These are phyloP conservation scores for Xerophyta viscosa DNA, from an alignment of 106 monocot species.

Conservation along the genomic window DNA sequence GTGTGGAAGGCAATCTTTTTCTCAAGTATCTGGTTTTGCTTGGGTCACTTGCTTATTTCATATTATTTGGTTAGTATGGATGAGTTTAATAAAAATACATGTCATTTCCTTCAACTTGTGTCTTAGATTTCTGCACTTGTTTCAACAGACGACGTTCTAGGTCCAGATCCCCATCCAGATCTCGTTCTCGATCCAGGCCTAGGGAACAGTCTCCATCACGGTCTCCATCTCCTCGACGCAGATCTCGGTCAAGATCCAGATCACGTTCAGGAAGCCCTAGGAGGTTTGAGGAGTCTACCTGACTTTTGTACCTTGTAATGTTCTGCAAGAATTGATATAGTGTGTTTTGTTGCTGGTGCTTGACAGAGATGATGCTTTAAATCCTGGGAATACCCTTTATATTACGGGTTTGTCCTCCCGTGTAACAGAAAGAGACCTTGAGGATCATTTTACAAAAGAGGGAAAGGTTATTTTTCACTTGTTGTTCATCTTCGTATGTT, in stretches of 20 bases:
- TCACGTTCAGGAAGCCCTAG: slow-evolving; percentile 37
- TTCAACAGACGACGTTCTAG: slow-evolving; percentile 8
- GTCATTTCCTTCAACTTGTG: too few species aligned
- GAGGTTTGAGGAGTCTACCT: slow-evolving; percentile 12
- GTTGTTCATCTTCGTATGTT: neutral
- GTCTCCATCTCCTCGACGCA: slow-evolving; percentile 24
- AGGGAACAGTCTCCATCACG: too few species aligned
- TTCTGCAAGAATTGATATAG: neutral
- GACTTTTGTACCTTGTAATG: neutral
- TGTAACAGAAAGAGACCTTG: slow-evolving; percentile 74
- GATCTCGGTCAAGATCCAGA: slow-evolving; percentile 34
- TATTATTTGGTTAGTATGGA: too few species aligned
- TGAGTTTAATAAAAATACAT: too few species aligned
- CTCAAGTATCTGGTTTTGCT: too few species aligned
- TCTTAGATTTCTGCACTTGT: neutral
- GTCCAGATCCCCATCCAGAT: slow-evolving; percentile 23
- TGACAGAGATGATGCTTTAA: slow-evolving; percentile 21
- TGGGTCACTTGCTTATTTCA: too few species aligned
- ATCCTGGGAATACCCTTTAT: slow-evolving; percentile 87
- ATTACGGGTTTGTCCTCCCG: slow-evolving; percentile 89
- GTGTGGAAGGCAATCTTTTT: too few species aligned
- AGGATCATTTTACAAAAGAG: slow-evolving; percentile 72
- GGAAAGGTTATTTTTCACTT: slow-evolving; percentile 55
- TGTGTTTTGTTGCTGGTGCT: neutral
- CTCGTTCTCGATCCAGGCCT: slow-evolving; percentile 17